Evolutionary conservation across 1,284 basidiomycete genomes (phyloP).

Genomic region (Apiotrichum siamense): DNA sequence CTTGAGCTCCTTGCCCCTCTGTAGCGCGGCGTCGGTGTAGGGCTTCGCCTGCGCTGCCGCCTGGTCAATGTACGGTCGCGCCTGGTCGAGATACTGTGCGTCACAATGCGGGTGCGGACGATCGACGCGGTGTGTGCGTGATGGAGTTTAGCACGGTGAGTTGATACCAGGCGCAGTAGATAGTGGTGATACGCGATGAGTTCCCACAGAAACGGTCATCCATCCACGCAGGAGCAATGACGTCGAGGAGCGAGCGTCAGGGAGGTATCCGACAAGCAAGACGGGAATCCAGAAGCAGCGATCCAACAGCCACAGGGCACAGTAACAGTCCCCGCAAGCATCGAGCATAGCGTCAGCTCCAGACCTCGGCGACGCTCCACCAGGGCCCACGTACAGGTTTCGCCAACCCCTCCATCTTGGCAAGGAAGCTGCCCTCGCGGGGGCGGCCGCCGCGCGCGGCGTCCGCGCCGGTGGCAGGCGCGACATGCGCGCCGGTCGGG

Average conservation of each 20-base stretch:
- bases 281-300: background rate
- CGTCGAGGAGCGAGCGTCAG: too few species aligned
- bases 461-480: too few species aligned
- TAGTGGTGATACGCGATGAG: too few species aligned
- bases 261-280: too few species aligned
- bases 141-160: too few species aligned
- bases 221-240: too few species aligned
- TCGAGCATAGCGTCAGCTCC: background rate
- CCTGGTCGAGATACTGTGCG: conserved; percentile 27
- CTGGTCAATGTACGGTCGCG: conserved; percentile 28
- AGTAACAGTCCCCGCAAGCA: background rate
- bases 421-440: conserved; percentile 14
- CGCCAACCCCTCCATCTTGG: conserved; percentile 30
- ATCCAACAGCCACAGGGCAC: background rate
- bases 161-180: too few species aligned
- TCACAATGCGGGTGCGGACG: background rate
- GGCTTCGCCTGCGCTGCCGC: conserved; percentile 28
- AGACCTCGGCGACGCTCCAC: background rate
- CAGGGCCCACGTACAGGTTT: conserved; percentile 35
- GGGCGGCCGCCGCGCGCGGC: background rate
- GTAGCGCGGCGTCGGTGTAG: conserved; percentile 38
- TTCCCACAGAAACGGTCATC: too few species aligned
- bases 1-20: conserved; percentile 36
- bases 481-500: too few species aligned
- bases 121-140: too few species aligned